A percentile compares a stretch with the other conserved stretches of the same genome.
These are phyloP conservation scores for Fusarium papillatum DNA, from an alignment of 2,329 filamentous ascomycete species.

Conservation along the genomic window DNA sequence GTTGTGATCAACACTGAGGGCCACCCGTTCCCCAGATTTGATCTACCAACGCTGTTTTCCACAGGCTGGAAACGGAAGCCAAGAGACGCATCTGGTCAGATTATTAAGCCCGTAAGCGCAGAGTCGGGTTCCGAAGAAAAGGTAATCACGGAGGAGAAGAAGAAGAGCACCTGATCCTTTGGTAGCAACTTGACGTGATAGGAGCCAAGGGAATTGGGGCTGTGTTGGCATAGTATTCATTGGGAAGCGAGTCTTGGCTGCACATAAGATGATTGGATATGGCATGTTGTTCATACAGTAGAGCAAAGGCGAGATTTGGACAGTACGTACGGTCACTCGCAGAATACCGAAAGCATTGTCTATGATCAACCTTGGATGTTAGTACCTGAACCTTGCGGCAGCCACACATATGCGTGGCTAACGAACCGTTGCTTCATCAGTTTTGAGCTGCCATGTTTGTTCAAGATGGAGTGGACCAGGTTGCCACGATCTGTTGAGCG, in stretches of 20 bases:
- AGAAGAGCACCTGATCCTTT: conserved; percentile 16
- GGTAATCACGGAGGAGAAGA: conserved; percentile 15
- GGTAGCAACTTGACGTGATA: conserved; percentile 1
- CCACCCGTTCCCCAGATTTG: conserved; percentile 89
- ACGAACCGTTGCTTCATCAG: background rate
- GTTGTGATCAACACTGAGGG: conserved; percentile 97
- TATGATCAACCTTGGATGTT: background rate
- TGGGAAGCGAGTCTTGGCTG: conserved; percentile 13
- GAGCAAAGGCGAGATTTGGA: conserved; percentile 10
- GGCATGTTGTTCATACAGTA: background rate
- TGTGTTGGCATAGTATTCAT: conserved; percentile 5
- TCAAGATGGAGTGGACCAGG: conserved; percentile 16
- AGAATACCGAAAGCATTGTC: background rate
- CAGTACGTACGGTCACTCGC: background rate
- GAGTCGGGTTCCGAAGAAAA: conserved; percentile 29
- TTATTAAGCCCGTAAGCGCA: conserved; percentile 42
- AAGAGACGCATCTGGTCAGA: conserved; percentile 61
- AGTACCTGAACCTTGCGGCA: conserved; percentile 7
- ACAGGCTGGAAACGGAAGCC: conserved; percentile 86
- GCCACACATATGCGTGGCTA: background rate
- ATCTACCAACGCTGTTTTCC: conserved; percentile 81
- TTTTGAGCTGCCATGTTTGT: conserved; percentile 31
- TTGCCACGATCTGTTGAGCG: conserved; percentile 12
- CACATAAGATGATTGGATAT: conserved; percentile 19
- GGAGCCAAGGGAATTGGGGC: conserved; percentile 16